Conservation (phyloP, 2,329 filamentous ascomycete genomes). For the Ophiostoma ulmi region DNA sequence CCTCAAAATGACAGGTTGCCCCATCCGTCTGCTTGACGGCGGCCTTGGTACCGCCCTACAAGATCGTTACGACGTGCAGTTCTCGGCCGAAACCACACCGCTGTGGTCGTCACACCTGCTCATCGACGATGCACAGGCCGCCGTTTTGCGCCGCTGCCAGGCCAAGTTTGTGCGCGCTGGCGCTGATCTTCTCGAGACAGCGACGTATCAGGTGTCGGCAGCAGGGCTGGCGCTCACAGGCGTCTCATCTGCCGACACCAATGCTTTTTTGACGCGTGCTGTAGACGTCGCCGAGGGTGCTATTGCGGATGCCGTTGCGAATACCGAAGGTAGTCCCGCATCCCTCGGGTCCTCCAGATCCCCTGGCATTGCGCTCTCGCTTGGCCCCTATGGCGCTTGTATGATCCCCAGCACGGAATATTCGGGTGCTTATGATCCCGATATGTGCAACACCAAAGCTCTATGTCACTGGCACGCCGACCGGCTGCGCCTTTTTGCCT, state of each 20-base stretch:
- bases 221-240: neutral
- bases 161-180: conserved; percentile 1
- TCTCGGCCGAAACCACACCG: neutral
- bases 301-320: neutral
- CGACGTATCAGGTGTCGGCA: conserved; percentile 5
- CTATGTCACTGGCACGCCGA: neutral
- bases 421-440: neutral
- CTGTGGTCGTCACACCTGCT: conserved; percentile 11
- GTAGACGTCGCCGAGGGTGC: conserved; percentile 6
- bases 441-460: neutral
- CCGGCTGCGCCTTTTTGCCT: neutral
- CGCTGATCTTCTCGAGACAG: neutral
- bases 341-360: neutral
- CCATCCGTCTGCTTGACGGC: neutral
- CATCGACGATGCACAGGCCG: neutral
- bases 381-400: neutral
- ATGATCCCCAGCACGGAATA: neutral
- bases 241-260: neutral
- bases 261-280: neutral
- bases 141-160: conserved; percentile 1
- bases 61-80: neutral
- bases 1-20: neutral
- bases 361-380: neutral
- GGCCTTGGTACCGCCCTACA: conserved; percentile 34
- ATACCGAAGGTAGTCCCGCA: neutral